Percentiles rank a stretch among this genome's conserved stretches.
phyloP scores from a whole-genome alignment of 1,139 yeast genomes.

The Yamadazyma atmosphaerica region DNA sequence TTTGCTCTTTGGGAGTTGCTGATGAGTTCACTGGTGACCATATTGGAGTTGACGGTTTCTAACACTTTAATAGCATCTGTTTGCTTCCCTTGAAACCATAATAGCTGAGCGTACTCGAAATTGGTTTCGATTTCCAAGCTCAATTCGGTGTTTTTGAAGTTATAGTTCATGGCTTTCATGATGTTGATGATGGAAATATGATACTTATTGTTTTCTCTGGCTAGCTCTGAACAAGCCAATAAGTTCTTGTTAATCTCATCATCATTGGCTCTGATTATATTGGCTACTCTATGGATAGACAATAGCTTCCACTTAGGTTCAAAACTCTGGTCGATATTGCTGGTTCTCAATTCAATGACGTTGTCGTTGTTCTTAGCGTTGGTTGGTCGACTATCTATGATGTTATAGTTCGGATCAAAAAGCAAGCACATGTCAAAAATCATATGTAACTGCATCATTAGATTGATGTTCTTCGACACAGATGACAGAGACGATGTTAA shows the following conservation, averaged over 20 bases:
- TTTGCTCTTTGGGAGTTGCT: conserved; percentile 34
- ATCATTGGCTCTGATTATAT: conserved; percentile 36
- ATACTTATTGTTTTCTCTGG: conserved; percentile 67
- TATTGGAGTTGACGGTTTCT: conserved; percentile 34
- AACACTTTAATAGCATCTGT: conserved; percentile 79
- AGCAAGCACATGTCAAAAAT: conserved; percentile 56
- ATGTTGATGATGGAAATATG: conserved; percentile 76
- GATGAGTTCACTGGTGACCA: not conserved
- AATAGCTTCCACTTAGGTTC: conserved; percentile 61
- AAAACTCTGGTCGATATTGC: conserved; percentile 61
- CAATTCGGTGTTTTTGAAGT: conserved; percentile 2
- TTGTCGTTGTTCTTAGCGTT: conserved; percentile 13
- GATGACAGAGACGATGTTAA: conserved; percentile 63
- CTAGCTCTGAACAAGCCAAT: conserved; percentile 61
- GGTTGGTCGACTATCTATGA: conserved; percentile 9
- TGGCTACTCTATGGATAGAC: conserved; percentile 59
- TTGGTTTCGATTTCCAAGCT: conserved; percentile 49
- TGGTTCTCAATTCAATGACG: conserved; percentile 38
- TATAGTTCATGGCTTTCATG: conserved; percentile 58
- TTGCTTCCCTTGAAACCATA: conserved; percentile 91
- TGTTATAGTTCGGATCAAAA: conserved; percentile 14
- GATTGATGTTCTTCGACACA: conserved; percentile 54
- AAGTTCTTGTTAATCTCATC: conserved; percentile 42
- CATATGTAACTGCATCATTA: conserved; percentile 68
- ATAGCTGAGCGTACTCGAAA: conserved; percentile 76